Conservation (phyloP, 768 basidiomycete species). For the Lentinula guzmanii region DNA sequence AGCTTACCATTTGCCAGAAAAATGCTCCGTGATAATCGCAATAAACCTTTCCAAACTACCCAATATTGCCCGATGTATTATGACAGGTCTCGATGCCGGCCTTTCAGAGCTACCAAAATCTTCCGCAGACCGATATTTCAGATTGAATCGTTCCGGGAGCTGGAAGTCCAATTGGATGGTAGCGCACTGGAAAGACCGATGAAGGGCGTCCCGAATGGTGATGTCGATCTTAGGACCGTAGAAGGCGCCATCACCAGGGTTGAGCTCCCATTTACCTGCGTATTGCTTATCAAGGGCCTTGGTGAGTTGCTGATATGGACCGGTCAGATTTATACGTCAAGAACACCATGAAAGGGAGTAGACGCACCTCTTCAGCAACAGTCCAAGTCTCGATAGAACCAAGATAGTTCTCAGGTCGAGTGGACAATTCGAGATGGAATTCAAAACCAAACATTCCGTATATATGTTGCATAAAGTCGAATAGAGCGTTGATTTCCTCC, state of each 20-base stretch:
- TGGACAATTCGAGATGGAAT: slow-evolving; percentile 91
- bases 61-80: slow-evolving; percentile 96
- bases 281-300: slow-evolving; percentile 80
- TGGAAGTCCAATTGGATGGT: slow-evolving; percentile 99
- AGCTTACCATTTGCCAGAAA: slow-evolving; percentile 91
- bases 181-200: slow-evolving; percentile 94
- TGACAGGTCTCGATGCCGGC: slow-evolving; percentile 76
- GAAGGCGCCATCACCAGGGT: slow-evolving; percentile 97
- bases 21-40: slow-evolving; percentile 95
- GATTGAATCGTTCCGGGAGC: slow-evolving; percentile 92
- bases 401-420: slow-evolving; percentile 91
- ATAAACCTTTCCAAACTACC: slow-evolving; percentile 95
- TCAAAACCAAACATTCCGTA: slow-evolving; percentile 95
- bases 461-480: slow-evolving; percentile 92
- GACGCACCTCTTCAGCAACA: slow-evolving; percentile 68
- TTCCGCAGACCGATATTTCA: slow-evolving; percentile 81
- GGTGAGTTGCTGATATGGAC: slow-evolving; percentile 62
- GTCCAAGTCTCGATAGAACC: slow-evolving; percentile 91
- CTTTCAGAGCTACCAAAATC: slow-evolving; percentile 53
- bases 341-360: not conserved
- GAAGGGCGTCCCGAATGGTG: slow-evolving; percentile 87
- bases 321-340: not conserved
- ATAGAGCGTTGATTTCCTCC: slow-evolving; percentile 78
- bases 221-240: slow-evolving; percentile 99
- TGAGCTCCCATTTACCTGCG: slow-evolving; percentile 86